Base-by-base conservation (phyloP, 352 stramenopile species). In the Pythium dissotocum region DNA sequence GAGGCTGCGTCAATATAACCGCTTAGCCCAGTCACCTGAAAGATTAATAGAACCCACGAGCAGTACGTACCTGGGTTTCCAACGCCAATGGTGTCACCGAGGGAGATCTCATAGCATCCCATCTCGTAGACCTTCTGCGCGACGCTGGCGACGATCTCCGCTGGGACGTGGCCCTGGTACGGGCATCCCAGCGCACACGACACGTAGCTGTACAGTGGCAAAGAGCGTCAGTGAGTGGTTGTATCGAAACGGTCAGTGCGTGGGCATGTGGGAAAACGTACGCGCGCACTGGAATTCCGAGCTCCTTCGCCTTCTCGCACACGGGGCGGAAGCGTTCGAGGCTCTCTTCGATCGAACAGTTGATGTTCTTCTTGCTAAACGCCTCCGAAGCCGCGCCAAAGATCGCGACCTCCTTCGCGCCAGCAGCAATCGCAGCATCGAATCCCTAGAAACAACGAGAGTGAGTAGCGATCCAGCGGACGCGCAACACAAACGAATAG, bases 311-410 rank as follows among this genome's bases (percentile, higher is more conserved):
- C 64, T 89, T 89, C 24, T 96, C 86, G 42, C 88, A 90, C 28
- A 99, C 90, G 4, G 82, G 89, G 10, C 80, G 77, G 73, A 99
- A 99, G 24, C 96, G 90, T 49, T 97, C 80, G 1, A 99, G 69
- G 53, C 93, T 98, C 73, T 99, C 95, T 51, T 97, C 80, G 66
- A 99, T 98, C 9, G 83, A 97, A 70, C 96, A 99, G 77, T 99
- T 99, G 71, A 99, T 98, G 71, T 99, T 99, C 75, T 95, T 96
- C 59, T 92, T 78, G 44, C 91, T 98, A 72, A 99, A 99, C 26
- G 82, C 77, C 66, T 99, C 97, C 13, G 94, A 98, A 6, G 97
- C 97, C 0, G 97, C 93, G 8, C 80, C 95, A 71, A 99, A 99
- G 65, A 99, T 97, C 12, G 96, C 94, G 38, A 99, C 94, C 75